A percentile compares a stretch with the other conserved stretches of the same genome.
Evolutionary conservation across 2,329 filamentous ascomycete species (phyloP).

Genomic region (Plenodomus biglobosus): DNA sequence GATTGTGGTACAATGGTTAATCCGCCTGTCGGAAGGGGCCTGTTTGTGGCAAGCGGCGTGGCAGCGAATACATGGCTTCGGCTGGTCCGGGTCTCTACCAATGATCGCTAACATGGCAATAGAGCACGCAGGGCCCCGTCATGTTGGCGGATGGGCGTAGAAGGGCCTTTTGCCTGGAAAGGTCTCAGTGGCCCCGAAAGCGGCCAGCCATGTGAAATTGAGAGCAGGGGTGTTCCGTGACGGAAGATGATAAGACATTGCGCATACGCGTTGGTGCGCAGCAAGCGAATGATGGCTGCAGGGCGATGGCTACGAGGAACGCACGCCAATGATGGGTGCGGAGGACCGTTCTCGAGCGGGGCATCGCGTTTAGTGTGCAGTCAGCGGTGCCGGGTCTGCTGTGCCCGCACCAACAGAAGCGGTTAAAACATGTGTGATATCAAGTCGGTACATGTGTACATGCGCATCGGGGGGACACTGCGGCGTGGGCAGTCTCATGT

Average conservation of each 20-base stretch:
- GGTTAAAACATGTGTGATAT: conserved; percentile 8
- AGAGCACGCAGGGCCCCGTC: conserved; percentile 23
- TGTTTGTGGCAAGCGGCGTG: conserved; percentile 40
- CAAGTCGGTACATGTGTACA: background rate
- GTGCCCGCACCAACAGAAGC: conserved; percentile 3
- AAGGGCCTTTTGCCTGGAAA: conserved; percentile 29
- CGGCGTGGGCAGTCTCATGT: background rate
- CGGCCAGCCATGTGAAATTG: conserved; percentile 35
- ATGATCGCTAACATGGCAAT: conserved; percentile 24
- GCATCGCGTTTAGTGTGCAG: conserved; percentile 6
- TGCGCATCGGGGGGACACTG: background rate
- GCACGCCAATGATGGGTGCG: conserved; percentile 14
- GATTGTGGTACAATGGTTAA: conserved; percentile 33
- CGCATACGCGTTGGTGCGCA: conserved; percentile 13
- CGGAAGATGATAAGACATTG: conserved; percentile 33
- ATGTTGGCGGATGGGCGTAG: conserved; percentile 21
- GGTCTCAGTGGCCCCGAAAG: conserved; percentile 26
- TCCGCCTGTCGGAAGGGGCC: conserved; percentile 24
- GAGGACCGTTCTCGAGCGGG: conserved; percentile 12
- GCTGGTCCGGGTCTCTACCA: conserved; percentile 29
- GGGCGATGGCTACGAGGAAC: conserved; percentile 10
- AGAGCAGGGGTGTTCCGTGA: conserved; percentile 29
- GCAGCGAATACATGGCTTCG: conserved; percentile 35
- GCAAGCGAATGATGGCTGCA: conserved; percentile 21
- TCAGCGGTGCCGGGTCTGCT: conserved; percentile 7